Evolutionary conservation across 1,139 yeast genomes (phyloP).

Genomic region (Blastobotrys apis): DNA sequence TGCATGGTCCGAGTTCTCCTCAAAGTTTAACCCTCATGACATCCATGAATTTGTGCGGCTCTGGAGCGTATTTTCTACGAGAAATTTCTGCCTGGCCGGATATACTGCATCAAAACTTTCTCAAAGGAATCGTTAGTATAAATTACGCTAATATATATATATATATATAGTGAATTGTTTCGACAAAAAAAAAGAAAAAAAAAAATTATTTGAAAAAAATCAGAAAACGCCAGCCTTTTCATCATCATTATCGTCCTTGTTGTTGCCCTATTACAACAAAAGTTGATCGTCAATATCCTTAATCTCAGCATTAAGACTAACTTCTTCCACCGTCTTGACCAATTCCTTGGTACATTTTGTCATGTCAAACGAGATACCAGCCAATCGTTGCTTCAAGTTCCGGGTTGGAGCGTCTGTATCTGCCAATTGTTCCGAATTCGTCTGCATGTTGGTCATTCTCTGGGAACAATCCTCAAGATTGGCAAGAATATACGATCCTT

Average conservation of each 20-base stretch:
- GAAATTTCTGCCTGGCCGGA: not conserved
- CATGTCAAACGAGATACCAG: constrained; percentile 93
- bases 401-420: constrained; percentile 71
- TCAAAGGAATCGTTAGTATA: no score
- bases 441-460: constrained; percentile 47
- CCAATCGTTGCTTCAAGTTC: constrained; percentile 84
- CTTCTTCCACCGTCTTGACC: constrained; percentile 93
- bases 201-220: not conserved
- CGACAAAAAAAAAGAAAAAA: no score
- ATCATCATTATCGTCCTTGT: not conserved
- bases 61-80: not conserved
- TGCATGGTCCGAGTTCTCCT: not conserved
- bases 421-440: constrained; percentile 37
- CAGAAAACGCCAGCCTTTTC: not conserved
- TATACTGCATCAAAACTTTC: no score
- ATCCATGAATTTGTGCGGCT: not conserved
- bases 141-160: no score
- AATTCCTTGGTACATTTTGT: constrained; percentile 94
- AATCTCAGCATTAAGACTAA: constrained; percentile 78
- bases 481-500: constrained; percentile 86
- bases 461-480: constrained; percentile 80
- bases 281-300: constrained; percentile 34
- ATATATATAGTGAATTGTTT: no score
- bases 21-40: not conserved
- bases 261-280: not conserved